These are phyloP conservation scores for Hericium rajendrae DNA, from an alignment of 768 basidiomycete species.

Conservation along the genomic window DNA sequence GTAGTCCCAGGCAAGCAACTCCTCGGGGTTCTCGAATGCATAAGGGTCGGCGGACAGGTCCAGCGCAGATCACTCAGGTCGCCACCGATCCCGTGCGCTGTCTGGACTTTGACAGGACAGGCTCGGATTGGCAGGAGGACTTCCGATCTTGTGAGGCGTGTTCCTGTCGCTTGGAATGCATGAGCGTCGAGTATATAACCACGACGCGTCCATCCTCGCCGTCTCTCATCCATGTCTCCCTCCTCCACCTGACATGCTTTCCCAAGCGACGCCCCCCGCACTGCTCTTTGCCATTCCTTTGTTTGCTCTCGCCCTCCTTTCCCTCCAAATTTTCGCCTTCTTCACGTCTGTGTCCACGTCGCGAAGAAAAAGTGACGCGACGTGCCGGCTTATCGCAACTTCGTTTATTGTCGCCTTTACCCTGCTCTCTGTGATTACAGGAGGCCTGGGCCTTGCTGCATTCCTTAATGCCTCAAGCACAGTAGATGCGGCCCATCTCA, in stretches of 20 bases:
- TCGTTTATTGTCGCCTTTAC: not conserved
- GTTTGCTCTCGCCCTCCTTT: not conserved
- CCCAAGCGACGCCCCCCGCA: not conserved
- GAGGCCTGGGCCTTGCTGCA: not conserved
- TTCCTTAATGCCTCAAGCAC: not conserved
- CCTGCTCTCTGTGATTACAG: not conserved
- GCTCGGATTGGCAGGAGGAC: too few species aligned
- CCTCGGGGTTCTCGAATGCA: too few species aligned
- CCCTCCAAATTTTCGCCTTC: not conserved
- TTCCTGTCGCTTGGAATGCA: too few species aligned
- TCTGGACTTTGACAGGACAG: too few species aligned
- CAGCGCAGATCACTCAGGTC: too few species aligned
- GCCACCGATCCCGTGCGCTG: too few species aligned
- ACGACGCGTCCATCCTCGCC: not conserved
- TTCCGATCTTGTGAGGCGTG: too few species aligned
- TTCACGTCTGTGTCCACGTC: not conserved
- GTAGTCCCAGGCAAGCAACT: too few species aligned
- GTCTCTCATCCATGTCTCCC: not conserved
- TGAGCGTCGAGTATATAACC: not conserved
- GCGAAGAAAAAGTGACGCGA: not conserved
- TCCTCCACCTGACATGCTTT: not conserved
- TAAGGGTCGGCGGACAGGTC: too few species aligned
- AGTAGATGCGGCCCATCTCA: not conserved
- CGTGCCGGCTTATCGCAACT: not conserved
- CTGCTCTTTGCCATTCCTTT: not conserved